Percentiles rank a stretch among this genome's conserved stretches.
Conservation (phyloP, 2,329 filamentous ascomycete genomes). For the Phyllosticta citriasiana region DNA sequence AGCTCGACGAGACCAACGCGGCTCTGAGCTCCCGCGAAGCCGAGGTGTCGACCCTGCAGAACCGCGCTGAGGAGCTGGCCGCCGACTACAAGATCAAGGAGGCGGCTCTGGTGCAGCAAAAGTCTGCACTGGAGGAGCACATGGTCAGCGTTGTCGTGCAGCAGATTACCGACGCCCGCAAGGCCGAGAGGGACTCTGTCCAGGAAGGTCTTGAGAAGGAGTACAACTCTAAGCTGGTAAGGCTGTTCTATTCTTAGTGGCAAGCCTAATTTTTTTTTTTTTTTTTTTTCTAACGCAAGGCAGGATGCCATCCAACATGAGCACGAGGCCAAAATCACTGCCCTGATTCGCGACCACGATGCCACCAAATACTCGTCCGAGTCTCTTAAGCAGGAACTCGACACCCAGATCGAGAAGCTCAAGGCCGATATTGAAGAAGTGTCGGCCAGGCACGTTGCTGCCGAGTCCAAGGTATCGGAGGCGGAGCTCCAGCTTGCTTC, state of each 20-base stretch:
- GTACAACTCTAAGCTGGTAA: conserved; percentile 21
- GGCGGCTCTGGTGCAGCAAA: conserved; percentile 19
- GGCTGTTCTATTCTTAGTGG: not conserved
- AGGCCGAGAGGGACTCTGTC: conserved; percentile 26
- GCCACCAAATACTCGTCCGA: conserved; percentile 5
- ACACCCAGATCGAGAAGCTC: conserved; percentile 10
- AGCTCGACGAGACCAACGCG: conserved; percentile 26
- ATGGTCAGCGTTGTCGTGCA: conserved; percentile 33
- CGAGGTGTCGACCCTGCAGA: conserved; percentile 24
- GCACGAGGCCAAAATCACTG: conserved; percentile 11
- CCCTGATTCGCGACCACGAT: conserved; percentile 10
- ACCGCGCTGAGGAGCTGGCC: conserved; percentile 15
- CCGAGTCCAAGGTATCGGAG: conserved; percentile 4
- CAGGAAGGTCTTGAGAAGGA: conserved; percentile 25
- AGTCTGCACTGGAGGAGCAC: conserved; percentile 31
- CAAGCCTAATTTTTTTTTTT: not conserved
- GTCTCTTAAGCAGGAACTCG: conserved; percentile 6
- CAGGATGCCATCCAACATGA: conserved; percentile 10
- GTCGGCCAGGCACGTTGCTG: conserved; percentile 4
- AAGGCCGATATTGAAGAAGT: conserved; percentile 5
- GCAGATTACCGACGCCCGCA: conserved; percentile 30
- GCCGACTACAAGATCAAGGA: conserved; percentile 14
- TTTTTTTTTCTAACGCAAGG: not conserved
- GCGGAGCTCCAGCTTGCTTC: not conserved
- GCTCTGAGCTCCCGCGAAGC: conserved; percentile 16